These are phyloP conservation scores for Penicillium sp. DNA, from an alignment of 2,329 filamentous ascomycete genomes.

Conservation along the genomic window DNA sequence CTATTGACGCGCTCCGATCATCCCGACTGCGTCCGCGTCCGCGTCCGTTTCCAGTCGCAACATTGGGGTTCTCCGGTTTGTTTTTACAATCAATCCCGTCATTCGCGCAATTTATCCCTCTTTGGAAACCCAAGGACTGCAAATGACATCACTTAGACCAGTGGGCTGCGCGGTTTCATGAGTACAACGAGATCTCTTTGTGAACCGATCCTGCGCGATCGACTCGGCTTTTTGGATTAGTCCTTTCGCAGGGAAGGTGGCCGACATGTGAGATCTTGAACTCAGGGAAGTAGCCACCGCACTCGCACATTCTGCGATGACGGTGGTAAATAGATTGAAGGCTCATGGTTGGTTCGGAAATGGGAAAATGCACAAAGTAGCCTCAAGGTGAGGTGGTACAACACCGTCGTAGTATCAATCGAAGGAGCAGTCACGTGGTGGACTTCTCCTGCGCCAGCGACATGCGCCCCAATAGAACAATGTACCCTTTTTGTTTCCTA, in stretches of 20 bases:
- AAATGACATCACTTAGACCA: conserved; percentile 27
- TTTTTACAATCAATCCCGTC: conserved; percentile 13
- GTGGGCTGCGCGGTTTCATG: conserved; percentile 4
- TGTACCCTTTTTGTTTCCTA: neutral
- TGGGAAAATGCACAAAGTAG: neutral
- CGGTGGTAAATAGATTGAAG: neutral
- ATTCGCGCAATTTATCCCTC: conserved; percentile 11
- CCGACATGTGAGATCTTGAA: conserved; percentile 10
- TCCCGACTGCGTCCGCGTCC: conserved; percentile 21
- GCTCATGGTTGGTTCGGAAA: conserved; percentile 2
- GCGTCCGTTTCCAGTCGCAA: conserved; percentile 14
- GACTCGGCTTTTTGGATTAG: conserved; percentile 13
- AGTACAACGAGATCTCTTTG: conserved; percentile 11
- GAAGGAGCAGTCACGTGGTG: conserved; percentile 25
- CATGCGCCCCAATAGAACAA: neutral
- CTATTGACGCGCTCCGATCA: conserved; percentile 18
- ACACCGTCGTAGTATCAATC: neutral
- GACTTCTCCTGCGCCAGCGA: conserved; percentile 11
- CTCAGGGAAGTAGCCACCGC: neutral
- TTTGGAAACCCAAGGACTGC: conserved; percentile 11
- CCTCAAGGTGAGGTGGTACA: neutral
- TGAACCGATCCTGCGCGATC: conserved; percentile 16
- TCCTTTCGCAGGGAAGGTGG: conserved; percentile 10
- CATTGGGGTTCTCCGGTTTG: conserved; percentile 18
- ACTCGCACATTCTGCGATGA: neutral